Conservation (phyloP, 106 monocot genomes). For the Allium sativum region DNA sequence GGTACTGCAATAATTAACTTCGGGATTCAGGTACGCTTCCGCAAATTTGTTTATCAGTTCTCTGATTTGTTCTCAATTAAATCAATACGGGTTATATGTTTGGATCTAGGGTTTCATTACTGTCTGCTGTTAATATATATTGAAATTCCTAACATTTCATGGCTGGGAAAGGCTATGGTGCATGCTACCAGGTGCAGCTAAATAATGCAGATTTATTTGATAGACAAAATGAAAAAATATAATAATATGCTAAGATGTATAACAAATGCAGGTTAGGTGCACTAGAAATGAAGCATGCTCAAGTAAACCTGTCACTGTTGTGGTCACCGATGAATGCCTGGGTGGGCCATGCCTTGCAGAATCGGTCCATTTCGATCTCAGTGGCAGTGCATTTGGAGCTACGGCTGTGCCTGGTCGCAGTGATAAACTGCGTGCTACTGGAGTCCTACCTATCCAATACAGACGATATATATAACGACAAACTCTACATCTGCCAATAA, state of each 20-base stretch:
- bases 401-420: conserved; percentile 42
- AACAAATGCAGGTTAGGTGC: conserved; percentile 44
- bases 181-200: conserved; percentile 24
- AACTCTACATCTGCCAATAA: too few species aligned
- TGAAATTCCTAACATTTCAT: conserved; percentile 39
- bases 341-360: conserved; percentile 50
- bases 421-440: conserved; percentile 37
- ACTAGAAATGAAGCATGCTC: conserved; percentile 44
- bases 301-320: conserved; percentile 46
- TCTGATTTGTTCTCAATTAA: too few species aligned
- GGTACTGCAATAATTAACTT: too few species aligned
- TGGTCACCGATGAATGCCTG: conserved; percentile 70
- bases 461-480: conserved; percentile 16
- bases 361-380: conserved; percentile 62
- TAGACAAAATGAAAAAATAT: too few species aligned
- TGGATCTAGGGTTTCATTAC: conserved; percentile 73
- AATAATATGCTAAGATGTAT: not conserved
- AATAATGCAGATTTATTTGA: not conserved
- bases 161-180: conserved; percentile 52
- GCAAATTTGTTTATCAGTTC: too few species aligned
- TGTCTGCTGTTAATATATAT: too few species aligned
- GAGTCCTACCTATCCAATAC: conserved; percentile 32
- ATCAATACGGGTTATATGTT: too few species aligned
- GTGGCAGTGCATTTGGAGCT: conserved; percentile 69
- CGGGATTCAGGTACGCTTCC: too few species aligned